These are phyloP conservation scores for Melanogaster broomeanus DNA, from an alignment of 768 basidiomycete species.

Conservation along the genomic window DNA sequence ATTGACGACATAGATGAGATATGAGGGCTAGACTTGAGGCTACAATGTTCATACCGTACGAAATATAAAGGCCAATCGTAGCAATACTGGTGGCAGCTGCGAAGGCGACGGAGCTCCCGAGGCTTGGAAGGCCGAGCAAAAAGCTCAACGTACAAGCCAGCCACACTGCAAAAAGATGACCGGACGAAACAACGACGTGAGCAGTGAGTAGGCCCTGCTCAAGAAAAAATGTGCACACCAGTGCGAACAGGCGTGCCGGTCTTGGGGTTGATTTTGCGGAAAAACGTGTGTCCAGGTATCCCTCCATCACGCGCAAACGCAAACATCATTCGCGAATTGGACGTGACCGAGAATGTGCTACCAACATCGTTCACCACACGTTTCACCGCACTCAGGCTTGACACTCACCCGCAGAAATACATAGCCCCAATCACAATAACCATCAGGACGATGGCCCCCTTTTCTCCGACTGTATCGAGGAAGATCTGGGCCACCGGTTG, in stretches of 20 bases:
- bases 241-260: constrained; percentile 70
- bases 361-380: background rate
- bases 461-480: constrained; percentile 71
- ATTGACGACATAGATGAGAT: background rate
- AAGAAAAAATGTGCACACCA: constrained; percentile 37
- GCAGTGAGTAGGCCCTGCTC: background rate
- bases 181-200: background rate
- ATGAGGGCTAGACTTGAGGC: too few relatives aligned
- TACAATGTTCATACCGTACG: constrained; percentile 54
- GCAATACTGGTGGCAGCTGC: constrained; percentile 57
- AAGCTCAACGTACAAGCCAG: constrained; percentile 77
- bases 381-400: background rate
- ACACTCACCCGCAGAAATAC: constrained; percentile 67
- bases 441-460: constrained; percentile 76
- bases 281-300: constrained; percentile 66
- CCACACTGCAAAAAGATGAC: constrained; percentile 70
- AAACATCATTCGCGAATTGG: constrained; percentile 84
- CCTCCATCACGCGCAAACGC: constrained; percentile 78
- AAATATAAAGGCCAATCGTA: constrained; percentile 76
- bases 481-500: constrained; percentile 82
- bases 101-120: constrained; percentile 74
- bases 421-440: constrained; percentile 70
- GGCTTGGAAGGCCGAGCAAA: constrained; percentile 69
- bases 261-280: constrained; percentile 59
- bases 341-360: constrained; percentile 76